These are phyloP conservation scores for Aspergillus bombycis DNA, from an alignment of 2,329 filamentous ascomycete species.

Conservation along the genomic window DNA sequence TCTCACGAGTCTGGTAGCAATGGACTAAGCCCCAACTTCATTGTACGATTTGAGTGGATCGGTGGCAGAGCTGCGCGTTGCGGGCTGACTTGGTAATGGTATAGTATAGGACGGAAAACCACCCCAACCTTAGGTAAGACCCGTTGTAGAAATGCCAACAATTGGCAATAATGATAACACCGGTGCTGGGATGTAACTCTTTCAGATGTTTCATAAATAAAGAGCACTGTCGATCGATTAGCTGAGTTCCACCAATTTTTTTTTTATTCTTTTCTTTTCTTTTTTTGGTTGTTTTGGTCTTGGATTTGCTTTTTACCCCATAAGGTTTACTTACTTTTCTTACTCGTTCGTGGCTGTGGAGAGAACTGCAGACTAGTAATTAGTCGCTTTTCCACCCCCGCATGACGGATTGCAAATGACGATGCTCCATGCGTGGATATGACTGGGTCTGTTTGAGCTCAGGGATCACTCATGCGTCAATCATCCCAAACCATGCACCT, in stretches of 20 bases:
- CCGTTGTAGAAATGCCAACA: not conserved
- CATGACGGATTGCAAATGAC: constrained; percentile 14
- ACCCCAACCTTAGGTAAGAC: not conserved
- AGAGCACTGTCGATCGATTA: not conserved
- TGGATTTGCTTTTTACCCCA: constrained; percentile 1
- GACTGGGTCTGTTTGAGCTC: constrained; percentile 4
- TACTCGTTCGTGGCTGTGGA: constrained; percentile 10
- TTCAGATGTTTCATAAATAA: not conserved
- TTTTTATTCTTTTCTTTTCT: not conserved
- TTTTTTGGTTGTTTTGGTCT: not conserved
- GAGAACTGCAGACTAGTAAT: constrained; percentile 14
- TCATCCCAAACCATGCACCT: constrained; percentile 4
- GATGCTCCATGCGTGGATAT: not conserved
- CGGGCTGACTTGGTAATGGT: not conserved
- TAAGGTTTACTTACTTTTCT: constrained; percentile 6
- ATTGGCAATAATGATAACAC: not conserved
- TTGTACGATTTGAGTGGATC: constrained; percentile 14
- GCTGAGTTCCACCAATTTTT: not conserved
- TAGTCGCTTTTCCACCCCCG: constrained; percentile 15
- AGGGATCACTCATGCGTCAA: constrained; percentile 2
- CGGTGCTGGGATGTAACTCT: not conserved
- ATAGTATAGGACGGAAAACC: not conserved
- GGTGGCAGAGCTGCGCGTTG: not conserved
- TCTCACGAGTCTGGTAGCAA: constrained; percentile 6
- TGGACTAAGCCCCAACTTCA: constrained; percentile 1